These are phyloP conservation scores for Tieghemostelium lacteum DNA, from an alignment of 78 protist species.

Conservation along the genomic window DNA sequence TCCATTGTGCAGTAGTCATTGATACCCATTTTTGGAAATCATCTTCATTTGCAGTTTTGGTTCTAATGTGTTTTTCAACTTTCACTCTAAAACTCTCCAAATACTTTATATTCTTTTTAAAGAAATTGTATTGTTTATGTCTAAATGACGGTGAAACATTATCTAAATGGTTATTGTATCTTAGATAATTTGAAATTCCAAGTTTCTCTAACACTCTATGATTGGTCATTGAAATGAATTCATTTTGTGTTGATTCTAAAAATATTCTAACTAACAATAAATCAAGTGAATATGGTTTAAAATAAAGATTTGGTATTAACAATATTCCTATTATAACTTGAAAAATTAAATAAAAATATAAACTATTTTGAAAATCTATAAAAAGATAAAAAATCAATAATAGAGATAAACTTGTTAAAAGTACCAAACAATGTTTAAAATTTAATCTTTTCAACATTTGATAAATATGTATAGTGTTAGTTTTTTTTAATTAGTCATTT, in stretches of 20 bases:
- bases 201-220: constrained; percentile 3
- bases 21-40: constrained; percentile 36
- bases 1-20: constrained; percentile 11
- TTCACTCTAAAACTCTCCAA: not conserved
- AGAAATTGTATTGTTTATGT: not conserved
- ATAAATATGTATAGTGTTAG: too few species aligned
- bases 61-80: not conserved
- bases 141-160: constrained; percentile 6
- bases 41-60: not conserved
- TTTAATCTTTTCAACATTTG: not conserved
- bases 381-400: too few species aligned
- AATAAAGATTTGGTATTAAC: constrained; percentile 19
- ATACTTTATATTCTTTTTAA: constrained; percentile 2
- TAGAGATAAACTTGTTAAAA: too few species aligned
- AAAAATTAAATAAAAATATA: not conserved
- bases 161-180: not conserved
- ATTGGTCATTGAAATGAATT: constrained; percentile 3
- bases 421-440: not conserved
- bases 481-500: too few species aligned
- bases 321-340: not conserved
- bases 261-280: not conserved
- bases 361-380: not conserved
- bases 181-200: not conserved
- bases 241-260: constrained; percentile 7
- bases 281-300: not conserved